Percentiles rank a stretch among this genome's conserved stretches.
Conservation (phyloP, 2,329 filamentous ascomycete genomes). For the Hirsutella thompsonii region DNA sequence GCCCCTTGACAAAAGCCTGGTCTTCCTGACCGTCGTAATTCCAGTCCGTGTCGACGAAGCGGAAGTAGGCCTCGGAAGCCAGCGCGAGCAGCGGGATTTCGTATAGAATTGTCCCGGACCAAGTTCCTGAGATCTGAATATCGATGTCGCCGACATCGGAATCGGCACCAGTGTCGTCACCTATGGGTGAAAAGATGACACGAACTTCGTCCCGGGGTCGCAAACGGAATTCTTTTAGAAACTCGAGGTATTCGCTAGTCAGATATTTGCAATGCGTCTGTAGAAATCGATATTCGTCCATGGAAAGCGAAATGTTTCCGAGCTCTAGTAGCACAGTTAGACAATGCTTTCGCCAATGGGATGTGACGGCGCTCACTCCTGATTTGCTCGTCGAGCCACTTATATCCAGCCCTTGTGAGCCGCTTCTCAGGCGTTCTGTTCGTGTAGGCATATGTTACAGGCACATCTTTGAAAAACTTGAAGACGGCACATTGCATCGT, state of each 20-base stretch:
- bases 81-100: constrained; percentile 90
- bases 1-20: constrained; percentile 70
- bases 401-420: constrained; percentile 68
- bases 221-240: constrained; percentile 70
- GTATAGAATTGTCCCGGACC: constrained; percentile 94
- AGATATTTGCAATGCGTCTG: constrained; percentile 71
- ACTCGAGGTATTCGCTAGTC: constrained; percentile 62
- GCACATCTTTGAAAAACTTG: constrained; percentile 74
- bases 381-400: constrained; percentile 77
- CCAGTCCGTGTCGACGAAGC: constrained; percentile 92
- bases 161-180: constrained; percentile 45
- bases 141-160: constrained; percentile 61
- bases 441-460: constrained; percentile 86
- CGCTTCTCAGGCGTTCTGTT: constrained; percentile 94
- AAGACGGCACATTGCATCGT: constrained; percentile 98
- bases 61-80: constrained; percentile 94
- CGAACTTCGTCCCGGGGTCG: constrained; percentile 69
- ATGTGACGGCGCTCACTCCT: constrained; percentile 43
- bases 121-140: constrained; percentile 67
- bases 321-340: constrained; percentile 44
- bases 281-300: constrained; percentile 71
- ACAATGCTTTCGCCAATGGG: constrained; percentile 10
- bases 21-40: constrained; percentile 76
- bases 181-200: constrained; percentile 48
- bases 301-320: constrained; percentile 64